phyloP scores from a whole-genome alignment of 2,329 filamentous ascomycete genomes.

The Graphiopsis chlorocephala region DNA sequence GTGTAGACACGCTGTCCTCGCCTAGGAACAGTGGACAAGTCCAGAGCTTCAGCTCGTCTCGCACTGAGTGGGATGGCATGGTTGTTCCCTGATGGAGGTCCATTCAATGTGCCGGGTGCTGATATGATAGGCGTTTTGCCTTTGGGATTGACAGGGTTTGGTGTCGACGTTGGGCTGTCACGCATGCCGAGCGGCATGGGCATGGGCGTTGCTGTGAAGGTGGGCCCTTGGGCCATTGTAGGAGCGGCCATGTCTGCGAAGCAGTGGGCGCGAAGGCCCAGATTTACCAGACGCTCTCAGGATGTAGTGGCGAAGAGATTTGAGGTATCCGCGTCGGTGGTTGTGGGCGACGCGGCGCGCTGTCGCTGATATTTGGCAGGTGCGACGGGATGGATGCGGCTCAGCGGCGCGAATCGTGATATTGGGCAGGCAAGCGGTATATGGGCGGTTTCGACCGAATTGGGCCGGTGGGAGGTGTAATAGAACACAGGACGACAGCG shows the following conservation, averaged over 20 bases:
- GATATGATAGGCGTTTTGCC: conserved; percentile 21
- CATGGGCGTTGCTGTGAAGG: conserved; percentile 8
- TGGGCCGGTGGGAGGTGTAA: not conserved
- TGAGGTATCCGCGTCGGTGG: not conserved
- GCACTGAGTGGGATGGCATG: conserved; percentile 59
- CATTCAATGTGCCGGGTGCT: conserved; percentile 33
- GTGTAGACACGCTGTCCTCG: conserved; percentile 76
- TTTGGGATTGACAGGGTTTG: conserved; percentile 15
- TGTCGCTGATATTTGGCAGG: conserved; percentile 12
- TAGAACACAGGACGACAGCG: not conserved
- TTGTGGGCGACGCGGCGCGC: not conserved
- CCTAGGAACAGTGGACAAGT: conserved; percentile 86
- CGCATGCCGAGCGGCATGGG: conserved; percentile 9
- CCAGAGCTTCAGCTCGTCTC: conserved; percentile 66
- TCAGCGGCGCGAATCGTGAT: conserved; percentile 12
- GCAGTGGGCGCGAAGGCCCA: conserved; percentile 14
- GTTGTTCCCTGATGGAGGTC: conserved; percentile 40
- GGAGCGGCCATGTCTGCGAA: conserved; percentile 16
- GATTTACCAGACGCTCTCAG: conserved; percentile 1
- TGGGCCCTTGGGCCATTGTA: conserved; percentile 4
- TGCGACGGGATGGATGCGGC: conserved; percentile 11
- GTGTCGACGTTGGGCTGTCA: not conserved
- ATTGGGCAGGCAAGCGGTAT: not conserved
- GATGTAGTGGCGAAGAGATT: not conserved
- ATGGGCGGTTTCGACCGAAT: not conserved